These are phyloP conservation scores for Ogataea saltuana DNA, from an alignment of 805 yeast genomes.

Conservation along the genomic window DNA sequence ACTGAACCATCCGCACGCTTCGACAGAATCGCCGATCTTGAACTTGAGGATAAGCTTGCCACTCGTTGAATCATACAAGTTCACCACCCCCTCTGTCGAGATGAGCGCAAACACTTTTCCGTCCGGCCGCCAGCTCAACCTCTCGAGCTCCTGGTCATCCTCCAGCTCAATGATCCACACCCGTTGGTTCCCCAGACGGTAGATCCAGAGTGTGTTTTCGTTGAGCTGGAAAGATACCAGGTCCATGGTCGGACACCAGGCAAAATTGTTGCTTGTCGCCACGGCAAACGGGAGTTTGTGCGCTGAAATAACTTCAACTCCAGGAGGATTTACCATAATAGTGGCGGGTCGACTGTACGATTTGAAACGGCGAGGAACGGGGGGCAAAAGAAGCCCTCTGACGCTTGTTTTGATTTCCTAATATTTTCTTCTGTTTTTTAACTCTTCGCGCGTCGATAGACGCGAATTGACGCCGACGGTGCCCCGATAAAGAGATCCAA, in stretches of 20 bases:
- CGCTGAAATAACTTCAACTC: no score
- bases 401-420: neutral
- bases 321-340: no score
- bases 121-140: conserved; percentile 34
- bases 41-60: conserved; percentile 31
- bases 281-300: conserved; percentile 25
- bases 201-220: conserved; percentile 33
- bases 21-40: conserved; percentile 15
- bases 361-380: neutral
- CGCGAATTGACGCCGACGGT: neutral
- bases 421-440: no score
- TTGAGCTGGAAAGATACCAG: conserved; percentile 32
- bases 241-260: conserved; percentile 40
- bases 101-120: conserved; percentile 35
- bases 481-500: conserved; percentile 4
- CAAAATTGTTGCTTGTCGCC: conserved; percentile 21
- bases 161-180: conserved; percentile 36
- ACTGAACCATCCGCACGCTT: conserved; percentile 27
- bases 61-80: conserved; percentile 32
- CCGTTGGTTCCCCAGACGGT: conserved; percentile 34
- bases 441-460: conserved; percentile 6
- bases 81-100: conserved; percentile 24
- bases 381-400: neutral
- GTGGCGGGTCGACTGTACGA: no score
- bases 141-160: conserved; percentile 20